phyloP scores from a whole-genome alignment of 2,329 filamentous ascomycete species.

The Fusarium devonianum region DNA sequence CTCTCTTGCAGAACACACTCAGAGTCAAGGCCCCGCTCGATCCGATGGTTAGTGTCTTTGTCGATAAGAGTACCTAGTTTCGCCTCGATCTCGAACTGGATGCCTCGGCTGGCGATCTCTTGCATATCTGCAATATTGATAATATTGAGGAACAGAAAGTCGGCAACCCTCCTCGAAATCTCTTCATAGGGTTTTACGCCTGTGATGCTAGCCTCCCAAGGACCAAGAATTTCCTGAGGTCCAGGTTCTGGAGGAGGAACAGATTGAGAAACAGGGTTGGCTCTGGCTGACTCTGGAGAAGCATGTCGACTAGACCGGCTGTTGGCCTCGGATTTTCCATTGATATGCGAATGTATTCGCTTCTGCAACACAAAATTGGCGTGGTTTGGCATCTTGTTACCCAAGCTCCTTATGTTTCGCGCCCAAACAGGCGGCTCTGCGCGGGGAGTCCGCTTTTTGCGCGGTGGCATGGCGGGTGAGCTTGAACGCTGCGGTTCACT shows the following conservation, averaged over 20 bases:
- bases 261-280: slow-evolving; percentile 30
- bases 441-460: slow-evolving; percentile 52
- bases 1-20: slow-evolving; percentile 73
- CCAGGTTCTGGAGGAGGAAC: slow-evolving; percentile 41
- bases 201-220: slow-evolving; percentile 73
- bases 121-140: slow-evolving; percentile 71
- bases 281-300: slow-evolving; percentile 36
- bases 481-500: slow-evolving; percentile 38
- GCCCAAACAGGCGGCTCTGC: slow-evolving; percentile 58
- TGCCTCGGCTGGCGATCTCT: slow-evolving; percentile 68
- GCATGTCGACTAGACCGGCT: slow-evolving; percentile 54
- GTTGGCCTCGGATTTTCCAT: slow-evolving; percentile 49
- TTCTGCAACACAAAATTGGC: slow-evolving; percentile 42
- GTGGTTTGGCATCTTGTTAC: slow-evolving; percentile 48
- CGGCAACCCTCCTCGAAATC: slow-evolving; percentile 76
- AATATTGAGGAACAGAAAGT: slow-evolving; percentile 79
- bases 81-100: slow-evolving; percentile 90
- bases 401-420: slow-evolving; percentile 48
- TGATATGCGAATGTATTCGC: slow-evolving; percentile 42
- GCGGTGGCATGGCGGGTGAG: slow-evolving; percentile 46
- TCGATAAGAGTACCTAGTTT: slow-evolving; percentile 87
- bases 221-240: slow-evolving; percentile 53
- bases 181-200: slow-evolving; percentile 76
- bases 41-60: slow-evolving; percentile 72
- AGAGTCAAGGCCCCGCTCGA: slow-evolving; percentile 71